A percentile compares a stretch with the other conserved stretches of the same genome.
Evolutionary conservation across 2,329 filamentous ascomycete species (phyloP).

Genomic region (Knoxdaviesia proteae): DNA sequence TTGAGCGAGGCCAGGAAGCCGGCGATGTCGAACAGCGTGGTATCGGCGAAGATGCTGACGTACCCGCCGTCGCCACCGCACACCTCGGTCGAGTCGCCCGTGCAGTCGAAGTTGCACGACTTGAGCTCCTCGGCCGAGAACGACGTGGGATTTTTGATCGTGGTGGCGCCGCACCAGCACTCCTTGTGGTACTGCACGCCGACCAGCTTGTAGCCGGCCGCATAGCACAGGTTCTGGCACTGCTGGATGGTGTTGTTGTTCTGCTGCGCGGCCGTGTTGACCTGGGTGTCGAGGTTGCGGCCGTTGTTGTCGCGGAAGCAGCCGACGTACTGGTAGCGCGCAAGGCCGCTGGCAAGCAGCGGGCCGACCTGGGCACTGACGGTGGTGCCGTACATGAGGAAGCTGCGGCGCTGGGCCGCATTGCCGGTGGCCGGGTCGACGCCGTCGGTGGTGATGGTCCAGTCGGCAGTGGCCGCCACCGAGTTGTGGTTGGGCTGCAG

Average conservation of each 20-base stretch:
- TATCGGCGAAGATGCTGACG: slow-evolving; percentile 26
- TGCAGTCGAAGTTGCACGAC: slow-evolving; percentile 30
- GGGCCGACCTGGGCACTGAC: slow-evolving; percentile 31
- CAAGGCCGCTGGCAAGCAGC: slow-evolving; percentile 19
- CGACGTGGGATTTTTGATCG: slow-evolving; percentile 17
- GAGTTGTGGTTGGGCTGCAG: slow-evolving; percentile 33
- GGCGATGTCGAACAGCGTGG: slow-evolving; percentile 12
- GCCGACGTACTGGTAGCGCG: slow-evolving; percentile 15
- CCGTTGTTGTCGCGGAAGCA: slow-evolving; percentile 25
- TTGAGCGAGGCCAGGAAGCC: not conserved
- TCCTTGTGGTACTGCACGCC: slow-evolving; percentile 28
- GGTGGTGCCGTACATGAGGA: slow-evolving; percentile 29
- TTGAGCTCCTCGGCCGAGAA: slow-evolving; percentile 14
- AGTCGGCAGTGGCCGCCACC: slow-evolving; percentile 24
- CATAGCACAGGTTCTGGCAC: slow-evolving; percentile 20
- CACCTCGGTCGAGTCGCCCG: slow-evolving; percentile 24
- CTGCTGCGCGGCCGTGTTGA: not conserved
- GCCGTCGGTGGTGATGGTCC: slow-evolving; percentile 38
- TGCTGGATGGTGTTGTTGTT: slow-evolving; percentile 35
- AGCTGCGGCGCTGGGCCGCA: slow-evolving; percentile 11
- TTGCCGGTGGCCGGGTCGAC: slow-evolving; percentile 21
- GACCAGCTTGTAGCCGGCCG: slow-evolving; percentile 18
- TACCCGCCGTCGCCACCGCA: slow-evolving; percentile 31
- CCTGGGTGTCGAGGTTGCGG: slow-evolving; percentile 13
- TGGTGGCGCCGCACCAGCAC: slow-evolving; percentile 30